Evolutionary conservation across 1,139 yeast genomes (phyloP), one percentile per base, ranked within the genome.

Genomic region (Blastobotrys apis): DNA sequence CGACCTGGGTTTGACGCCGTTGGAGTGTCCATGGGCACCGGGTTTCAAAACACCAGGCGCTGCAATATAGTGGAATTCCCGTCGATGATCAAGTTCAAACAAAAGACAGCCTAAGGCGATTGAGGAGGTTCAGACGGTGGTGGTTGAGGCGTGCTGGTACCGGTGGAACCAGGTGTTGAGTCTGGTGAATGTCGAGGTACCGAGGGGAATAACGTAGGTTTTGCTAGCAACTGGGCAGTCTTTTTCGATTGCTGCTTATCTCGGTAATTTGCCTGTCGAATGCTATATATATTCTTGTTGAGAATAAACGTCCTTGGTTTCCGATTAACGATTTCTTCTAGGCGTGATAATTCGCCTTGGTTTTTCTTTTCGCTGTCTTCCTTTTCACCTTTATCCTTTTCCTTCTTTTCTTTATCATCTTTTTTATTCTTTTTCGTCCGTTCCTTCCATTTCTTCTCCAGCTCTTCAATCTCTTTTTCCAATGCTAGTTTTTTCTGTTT

Each of bases 141-240:
- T 10, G 9, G 26, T 6, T 23, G 9, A 6, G 26, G 26, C n/a
- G n/a, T 27, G 15, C 16, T 27, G 16, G 16, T 31, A 31, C 19
- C 16, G 16, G 3, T 31, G n/a, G 23, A 13, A 10, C 25, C 12
- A 6, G 22, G 4, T 19, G 21, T 17, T 5, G 36, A 4, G 19
- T 15, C 21, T 9, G 59, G 61, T 6, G 29, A 33, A 31, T 51
- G 54, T 4, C 56, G 66, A 4, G 86, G 86, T 1, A 64, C 81
- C n/a, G 67, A 53, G 0, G 90, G 90, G 56, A 82, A 81, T 50
- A 71, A 66, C 2, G 68, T 65, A 20, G 74, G 73, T 39, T 67
- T 66, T 15, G 62, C 63, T 34, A 74, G 60, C 52, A 74, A 65
- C 44, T 73, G 71, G 25, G 65, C 64, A 31, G 73, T 60, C 52